Percentiles rank a stretch among this genome's conserved stretches.
Conservation (phyloP, 345 rosid genomes). For the Eutrema japonicum region DNA sequence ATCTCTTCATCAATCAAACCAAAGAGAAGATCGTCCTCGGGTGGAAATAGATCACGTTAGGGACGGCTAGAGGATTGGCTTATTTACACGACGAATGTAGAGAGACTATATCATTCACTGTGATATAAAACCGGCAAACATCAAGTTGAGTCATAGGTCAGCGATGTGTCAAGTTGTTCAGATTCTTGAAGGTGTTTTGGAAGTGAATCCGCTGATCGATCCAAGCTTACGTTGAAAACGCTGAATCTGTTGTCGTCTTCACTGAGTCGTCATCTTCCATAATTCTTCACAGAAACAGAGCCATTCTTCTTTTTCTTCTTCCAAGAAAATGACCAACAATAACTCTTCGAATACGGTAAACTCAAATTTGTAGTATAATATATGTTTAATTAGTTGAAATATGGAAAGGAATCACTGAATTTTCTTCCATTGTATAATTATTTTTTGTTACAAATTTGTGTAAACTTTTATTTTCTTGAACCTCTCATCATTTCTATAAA, state of each 20-base stretch:
- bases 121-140: slow-evolving; percentile 85
- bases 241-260: slow-evolving; percentile 33
- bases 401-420: neutral
- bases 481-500: too few relatives aligned
- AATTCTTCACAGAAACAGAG: slow-evolving; percentile 35
- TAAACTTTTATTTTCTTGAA: too few relatives aligned
- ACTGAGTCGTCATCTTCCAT: slow-evolving; percentile 39
- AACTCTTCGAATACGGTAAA: slow-evolving; percentile 15
- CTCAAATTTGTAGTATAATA: neutral
- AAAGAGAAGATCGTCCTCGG: neutral
- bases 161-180: slow-evolving; percentile 83
- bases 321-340: slow-evolving; percentile 18
- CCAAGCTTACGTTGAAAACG: slow-evolving; percentile 42
- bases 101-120: slow-evolving; percentile 85
- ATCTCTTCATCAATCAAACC: slow-evolving; percentile 47
- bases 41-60: too few relatives aligned
- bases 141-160: slow-evolving; percentile 61
- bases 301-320: slow-evolving; percentile 28
- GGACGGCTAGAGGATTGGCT: slow-evolving; percentile 56
- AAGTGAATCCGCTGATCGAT: slow-evolving; percentile 62
- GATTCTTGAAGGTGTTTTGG: slow-evolving; percentile 70
- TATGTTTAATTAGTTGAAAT: neutral
- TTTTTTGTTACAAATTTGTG: too few relatives aligned
- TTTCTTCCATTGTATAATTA: too few relatives aligned
- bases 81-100: slow-evolving; percentile 79